phyloP scores from a whole-genome alignment of 805 yeast genomes.

The Wickerhamomyces pijperi region DNA sequence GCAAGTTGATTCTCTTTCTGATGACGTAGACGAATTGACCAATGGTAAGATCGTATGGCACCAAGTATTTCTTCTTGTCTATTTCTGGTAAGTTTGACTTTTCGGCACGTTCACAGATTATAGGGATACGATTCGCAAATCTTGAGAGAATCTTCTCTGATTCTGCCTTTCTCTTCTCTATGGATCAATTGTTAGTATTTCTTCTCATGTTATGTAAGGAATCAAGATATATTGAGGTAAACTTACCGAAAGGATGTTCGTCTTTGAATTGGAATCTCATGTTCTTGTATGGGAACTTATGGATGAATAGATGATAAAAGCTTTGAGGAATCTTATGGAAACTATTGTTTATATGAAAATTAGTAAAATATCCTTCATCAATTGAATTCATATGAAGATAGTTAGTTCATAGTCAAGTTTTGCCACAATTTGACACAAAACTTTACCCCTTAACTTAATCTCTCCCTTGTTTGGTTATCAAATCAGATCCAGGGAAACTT shows the following conservation, averaged over 20 bases:
- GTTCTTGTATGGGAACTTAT: not conserved
- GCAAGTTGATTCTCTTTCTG: conserved; percentile 89
- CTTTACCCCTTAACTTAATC: not conserved
- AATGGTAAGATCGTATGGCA: conserved; percentile 90
- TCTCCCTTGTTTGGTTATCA: no score
- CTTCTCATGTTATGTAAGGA: no score
- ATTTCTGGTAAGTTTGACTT: conserved; percentile 92
- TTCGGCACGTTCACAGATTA: conserved; percentile 92
- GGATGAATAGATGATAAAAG: no score
- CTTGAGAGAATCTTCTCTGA: conserved; percentile 83
- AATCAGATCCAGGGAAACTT: no score
- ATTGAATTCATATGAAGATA: no score
- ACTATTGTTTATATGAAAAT: no score
- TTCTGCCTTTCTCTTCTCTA: conserved; percentile 89
- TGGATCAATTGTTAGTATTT: not conserved
- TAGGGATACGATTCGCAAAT: conserved; percentile 89
- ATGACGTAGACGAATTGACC: conserved; percentile 98
- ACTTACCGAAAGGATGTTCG: conserved; percentile 88
- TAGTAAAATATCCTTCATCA: no score
- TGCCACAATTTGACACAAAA: not conserved
- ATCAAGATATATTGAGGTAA: not conserved
- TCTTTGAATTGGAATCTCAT: conserved; percentile 93
- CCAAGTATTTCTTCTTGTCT: conserved; percentile 94
- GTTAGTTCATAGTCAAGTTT: no score
- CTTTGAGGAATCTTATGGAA: no score